Conservation (phyloP, 495 filamentous ascomycete species). For the Neurospora sp. region DNA sequence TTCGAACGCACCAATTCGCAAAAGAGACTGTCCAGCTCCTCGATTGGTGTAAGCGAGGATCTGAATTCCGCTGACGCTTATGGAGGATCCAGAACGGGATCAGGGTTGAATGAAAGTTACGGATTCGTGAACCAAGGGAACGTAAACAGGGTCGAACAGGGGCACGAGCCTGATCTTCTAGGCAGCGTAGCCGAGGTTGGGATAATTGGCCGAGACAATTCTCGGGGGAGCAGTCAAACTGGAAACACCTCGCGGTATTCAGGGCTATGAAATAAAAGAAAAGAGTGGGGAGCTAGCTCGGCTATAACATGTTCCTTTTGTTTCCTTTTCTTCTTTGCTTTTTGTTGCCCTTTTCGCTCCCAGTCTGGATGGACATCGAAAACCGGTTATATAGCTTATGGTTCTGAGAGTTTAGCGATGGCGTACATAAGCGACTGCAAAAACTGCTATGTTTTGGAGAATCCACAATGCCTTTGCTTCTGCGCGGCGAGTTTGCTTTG, state of each 20-base stretch:
- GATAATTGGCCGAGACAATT: constrained; percentile 14
- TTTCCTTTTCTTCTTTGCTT: neutral
- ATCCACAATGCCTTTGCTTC: neutral
- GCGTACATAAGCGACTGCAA: constrained; percentile 20
- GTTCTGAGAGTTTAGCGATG: constrained; percentile 21
- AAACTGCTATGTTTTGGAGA: neutral
- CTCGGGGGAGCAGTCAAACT: neutral
- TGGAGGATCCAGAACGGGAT: constrained; percentile 10
- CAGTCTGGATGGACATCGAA: neutral
- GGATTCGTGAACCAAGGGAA: constrained; percentile 68
- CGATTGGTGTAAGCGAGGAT: constrained; percentile 36
- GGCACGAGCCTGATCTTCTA: constrained; percentile 29
- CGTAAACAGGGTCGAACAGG: constrained; percentile 41
- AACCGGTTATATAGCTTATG: constrained; percentile 9
- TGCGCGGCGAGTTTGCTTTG: neutral
- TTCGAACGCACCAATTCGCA: constrained; percentile 50
- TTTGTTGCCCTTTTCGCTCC: neutral
- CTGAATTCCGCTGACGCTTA: constrained; percentile 23
- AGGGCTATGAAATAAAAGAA: neutral
- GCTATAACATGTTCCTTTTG: neutral
- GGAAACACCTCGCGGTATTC: neutral
- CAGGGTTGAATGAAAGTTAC: constrained; percentile 30
- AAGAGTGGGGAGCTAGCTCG: neutral
- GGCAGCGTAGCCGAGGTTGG: constrained; percentile 43
- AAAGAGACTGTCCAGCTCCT: constrained; percentile 40